A percentile compares a stretch with the other conserved stretches of the same genome.
Evolutionary conservation across 106 monocot genomes (phyloP).

Genomic region (Dioscorea alata): DNA sequence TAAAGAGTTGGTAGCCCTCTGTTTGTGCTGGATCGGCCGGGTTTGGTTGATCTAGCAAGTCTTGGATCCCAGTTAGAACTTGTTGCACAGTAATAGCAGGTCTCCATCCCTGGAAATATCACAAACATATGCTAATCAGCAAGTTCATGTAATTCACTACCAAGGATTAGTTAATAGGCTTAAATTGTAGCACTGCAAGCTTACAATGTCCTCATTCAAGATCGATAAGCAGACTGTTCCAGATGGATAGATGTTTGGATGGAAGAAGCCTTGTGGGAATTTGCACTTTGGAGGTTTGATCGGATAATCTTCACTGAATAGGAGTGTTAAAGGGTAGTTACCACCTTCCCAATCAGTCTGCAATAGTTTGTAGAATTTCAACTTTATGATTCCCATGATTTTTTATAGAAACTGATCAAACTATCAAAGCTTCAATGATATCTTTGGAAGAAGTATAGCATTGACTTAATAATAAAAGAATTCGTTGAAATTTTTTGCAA

Average conservation of each 20-base stretch:
- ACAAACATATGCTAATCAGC: not conserved
- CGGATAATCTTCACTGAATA: constrained; percentile 36
- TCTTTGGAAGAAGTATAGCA: no score
- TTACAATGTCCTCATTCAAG: constrained; percentile 37
- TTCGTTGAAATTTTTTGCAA: no score
- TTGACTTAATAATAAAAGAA: no score
- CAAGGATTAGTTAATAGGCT: not conserved
- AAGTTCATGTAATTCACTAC: not conserved
- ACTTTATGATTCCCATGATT: no score
- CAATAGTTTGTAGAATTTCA: not conserved
- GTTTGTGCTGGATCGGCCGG: constrained; percentile 30
- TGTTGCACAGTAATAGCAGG: constrained; percentile 30
- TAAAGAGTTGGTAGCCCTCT: constrained; percentile 19
- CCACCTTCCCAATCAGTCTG: constrained; percentile 47
- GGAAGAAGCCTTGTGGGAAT: constrained; percentile 41
- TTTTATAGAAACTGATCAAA: no score
- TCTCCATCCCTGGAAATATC: constrained; percentile 23
- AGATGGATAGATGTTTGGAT: constrained; percentile 38
- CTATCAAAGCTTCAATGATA: no score
- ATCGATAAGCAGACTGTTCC: constrained; percentile 44
- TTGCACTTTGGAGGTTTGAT: constrained; percentile 45
- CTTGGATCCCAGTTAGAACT: constrained; percentile 21
- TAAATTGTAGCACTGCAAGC: not conserved
- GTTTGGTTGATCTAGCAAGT: constrained; percentile 21
- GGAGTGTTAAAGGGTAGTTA: constrained; percentile 22